Conservation (phyloP, 2,329 filamentous ascomycete species). For the Setomelanomma holmii region DNA sequence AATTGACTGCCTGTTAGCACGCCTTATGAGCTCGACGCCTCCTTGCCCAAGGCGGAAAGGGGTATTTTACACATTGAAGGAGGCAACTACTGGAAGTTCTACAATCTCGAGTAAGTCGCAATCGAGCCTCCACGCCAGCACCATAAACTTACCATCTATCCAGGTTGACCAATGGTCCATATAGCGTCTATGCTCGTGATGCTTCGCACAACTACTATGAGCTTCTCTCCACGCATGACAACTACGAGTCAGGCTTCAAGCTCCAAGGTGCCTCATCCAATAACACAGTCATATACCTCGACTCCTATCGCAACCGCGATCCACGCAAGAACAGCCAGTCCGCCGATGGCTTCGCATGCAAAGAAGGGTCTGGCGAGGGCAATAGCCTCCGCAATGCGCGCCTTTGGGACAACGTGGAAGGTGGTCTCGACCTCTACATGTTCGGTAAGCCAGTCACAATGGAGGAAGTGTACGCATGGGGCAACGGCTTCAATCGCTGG, state of each 20-base stretch:
- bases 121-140: no score
- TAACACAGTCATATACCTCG: slow-evolving; percentile 31
- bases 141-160: no score
- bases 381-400: slow-evolving; percentile 56
- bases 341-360: slow-evolving; percentile 59
- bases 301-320: slow-evolving; percentile 33
- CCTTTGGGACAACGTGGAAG: slow-evolving; percentile 61
- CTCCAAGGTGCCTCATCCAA: slow-evolving; percentile 41
- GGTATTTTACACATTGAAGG: slow-evolving; percentile 59
- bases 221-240: slow-evolving; percentile 47
- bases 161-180: slow-evolving; percentile 46
- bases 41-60: slow-evolving; percentile 48
- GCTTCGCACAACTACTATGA: slow-evolving; percentile 49
- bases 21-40: slow-evolving; percentile 12
- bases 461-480: slow-evolving; percentile 55
- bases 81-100: slow-evolving; percentile 57
- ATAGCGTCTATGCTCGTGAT: slow-evolving; percentile 47
- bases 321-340: slow-evolving; percentile 61
- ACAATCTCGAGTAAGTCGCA: slow-evolving; percentile 39
- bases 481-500: slow-evolving; percentile 57
- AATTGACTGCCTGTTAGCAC: slow-evolving; percentile 1
- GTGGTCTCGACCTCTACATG: slow-evolving; percentile 55
- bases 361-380: slow-evolving; percentile 56
- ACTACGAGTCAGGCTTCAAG: slow-evolving; percentile 51
- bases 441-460: slow-evolving; percentile 54